Conservation (phyloP, 2,329 filamentous ascomycete species). For the Xylariaceae sp. region DNA sequence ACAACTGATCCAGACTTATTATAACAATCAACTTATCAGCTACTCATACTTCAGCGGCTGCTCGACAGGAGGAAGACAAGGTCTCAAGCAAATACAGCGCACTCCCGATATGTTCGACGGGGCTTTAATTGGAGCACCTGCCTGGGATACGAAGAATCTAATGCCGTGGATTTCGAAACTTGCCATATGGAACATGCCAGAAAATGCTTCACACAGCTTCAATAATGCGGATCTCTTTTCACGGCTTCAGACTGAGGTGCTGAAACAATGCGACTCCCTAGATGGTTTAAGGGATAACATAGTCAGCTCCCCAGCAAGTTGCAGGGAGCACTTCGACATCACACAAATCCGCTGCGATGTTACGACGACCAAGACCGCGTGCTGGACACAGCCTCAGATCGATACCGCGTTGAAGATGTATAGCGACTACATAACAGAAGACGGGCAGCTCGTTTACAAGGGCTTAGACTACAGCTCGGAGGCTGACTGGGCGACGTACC, state of each 20-base stretch:
- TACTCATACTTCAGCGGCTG: slow-evolving; percentile 56
- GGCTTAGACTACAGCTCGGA: slow-evolving; percentile 50
- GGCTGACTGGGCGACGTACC: slow-evolving; percentile 29
- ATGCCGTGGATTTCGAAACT: slow-evolving; percentile 43
- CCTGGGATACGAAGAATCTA: slow-evolving; percentile 52
- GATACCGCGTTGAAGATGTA: slow-evolving; percentile 34
- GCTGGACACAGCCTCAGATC: slow-evolving; percentile 45
- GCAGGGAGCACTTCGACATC: slow-evolving; percentile 36
- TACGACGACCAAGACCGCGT: slow-evolving; percentile 33
- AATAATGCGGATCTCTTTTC: slow-evolving; percentile 44
- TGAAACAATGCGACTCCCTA: slow-evolving; percentile 47
- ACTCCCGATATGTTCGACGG: slow-evolving; percentile 54
- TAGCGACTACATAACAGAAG: slow-evolving; percentile 29
- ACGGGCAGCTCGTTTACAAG: slow-evolving; percentile 35
- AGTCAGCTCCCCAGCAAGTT: slow-evolving; percentile 43
- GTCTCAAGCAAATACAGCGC: slow-evolving; percentile 48
- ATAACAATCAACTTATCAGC: slow-evolving; percentile 41
- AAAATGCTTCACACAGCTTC: slow-evolving; percentile 41
- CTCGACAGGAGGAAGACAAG: slow-evolving; percentile 58
- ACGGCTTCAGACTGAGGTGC: slow-evolving; percentile 44
- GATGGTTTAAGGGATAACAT: slow-evolving; percentile 48
- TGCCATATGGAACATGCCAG: slow-evolving; percentile 48
- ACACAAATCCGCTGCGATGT: slow-evolving; percentile 39
- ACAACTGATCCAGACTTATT: slow-evolving; percentile 47
- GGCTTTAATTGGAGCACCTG: slow-evolving; percentile 48